Evolutionary conservation across 495 filamentous ascomycete species (phyloP).

Genomic region (Apiosordaria backusii): DNA sequence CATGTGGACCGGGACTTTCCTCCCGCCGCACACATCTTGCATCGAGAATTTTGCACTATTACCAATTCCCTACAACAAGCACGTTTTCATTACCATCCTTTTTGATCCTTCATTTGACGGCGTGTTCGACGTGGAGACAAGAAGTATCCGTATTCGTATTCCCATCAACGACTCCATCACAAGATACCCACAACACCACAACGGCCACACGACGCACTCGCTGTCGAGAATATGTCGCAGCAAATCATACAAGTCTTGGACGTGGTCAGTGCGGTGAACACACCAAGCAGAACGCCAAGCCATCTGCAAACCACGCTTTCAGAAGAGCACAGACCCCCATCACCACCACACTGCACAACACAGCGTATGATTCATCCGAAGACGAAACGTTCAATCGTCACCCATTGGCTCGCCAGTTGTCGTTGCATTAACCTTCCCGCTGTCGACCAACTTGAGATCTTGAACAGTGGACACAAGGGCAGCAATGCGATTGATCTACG

Average conservation of each 20-base stretch:
- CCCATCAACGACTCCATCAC: too few relatives aligned
- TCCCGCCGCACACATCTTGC: too few relatives aligned
- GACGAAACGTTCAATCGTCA: neutral
- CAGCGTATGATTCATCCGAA: constrained; percentile 1
- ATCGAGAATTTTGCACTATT: too few relatives aligned
- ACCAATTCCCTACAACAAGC: too few relatives aligned
- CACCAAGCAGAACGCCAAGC: neutral
- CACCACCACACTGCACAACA: neutral
- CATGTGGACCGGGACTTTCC: too few relatives aligned
- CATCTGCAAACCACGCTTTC: neutral
- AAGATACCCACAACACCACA: too few relatives aligned
- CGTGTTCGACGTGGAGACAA: too few relatives aligned
- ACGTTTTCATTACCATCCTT: too few relatives aligned
- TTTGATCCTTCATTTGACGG: too few relatives aligned
- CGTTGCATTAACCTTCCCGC: constrained; percentile 10
- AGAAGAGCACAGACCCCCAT: neutral
- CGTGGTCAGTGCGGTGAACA: neutral
- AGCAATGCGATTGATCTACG: constrained; percentile 10
- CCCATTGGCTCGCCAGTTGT: neutral
- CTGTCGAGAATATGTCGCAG: neutral
- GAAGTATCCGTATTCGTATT: too few relatives aligned
- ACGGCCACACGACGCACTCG: neutral
- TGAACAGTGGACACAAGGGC: too few relatives aligned
- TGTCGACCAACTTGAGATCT: neutral
- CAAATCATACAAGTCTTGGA: neutral